A percentile compares a stretch with the other conserved stretches of the same genome.
Evolutionary conservation across 257 asterid species (phyloP).

Genomic region (Scutellaria barbata): DNA sequence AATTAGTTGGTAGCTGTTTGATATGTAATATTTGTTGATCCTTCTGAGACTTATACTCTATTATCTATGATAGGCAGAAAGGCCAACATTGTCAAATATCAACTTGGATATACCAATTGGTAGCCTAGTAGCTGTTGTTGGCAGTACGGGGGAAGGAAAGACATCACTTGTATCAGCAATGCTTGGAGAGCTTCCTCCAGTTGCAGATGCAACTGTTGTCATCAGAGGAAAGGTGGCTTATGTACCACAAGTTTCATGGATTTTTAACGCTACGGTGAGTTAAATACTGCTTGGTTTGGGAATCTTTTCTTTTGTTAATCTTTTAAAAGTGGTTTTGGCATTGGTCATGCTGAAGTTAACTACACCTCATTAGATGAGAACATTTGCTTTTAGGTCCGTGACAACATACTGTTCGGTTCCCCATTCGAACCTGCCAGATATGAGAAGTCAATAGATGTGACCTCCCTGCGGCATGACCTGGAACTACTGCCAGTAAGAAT

Average conservation of each 20-base stretch:
- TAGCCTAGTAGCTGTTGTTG: constrained; percentile 91
- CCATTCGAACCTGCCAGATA: constrained; percentile 64
- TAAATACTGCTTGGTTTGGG: constrained; percentile 19
- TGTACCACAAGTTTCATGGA: constrained; percentile 98
- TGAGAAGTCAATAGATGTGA: constrained; percentile 74
- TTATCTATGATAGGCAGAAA: constrained; percentile 62
- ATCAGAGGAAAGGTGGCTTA: constrained; percentile 92
- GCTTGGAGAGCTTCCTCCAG: constrained; percentile 95
- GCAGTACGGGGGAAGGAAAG: constrained; percentile 98
- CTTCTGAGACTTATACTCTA: constrained; percentile 12
- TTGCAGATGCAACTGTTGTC: constrained; percentile 64
- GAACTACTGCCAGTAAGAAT: constrained; percentile 79
- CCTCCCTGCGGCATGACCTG: constrained; percentile 84
- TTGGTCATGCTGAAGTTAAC: too few species aligned
- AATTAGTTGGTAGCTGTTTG: constrained; percentile 25
- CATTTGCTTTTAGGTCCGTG: constrained; percentile 69
- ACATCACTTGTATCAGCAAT: constrained; percentile 95
- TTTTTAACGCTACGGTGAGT: constrained; percentile 95
- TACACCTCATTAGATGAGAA: constrained; percentile 28
- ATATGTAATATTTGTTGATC: constrained; percentile 13
- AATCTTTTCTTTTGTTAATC: constrained; percentile 18
- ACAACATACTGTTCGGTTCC: constrained; percentile 90
- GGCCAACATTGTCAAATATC: constrained; percentile 76
- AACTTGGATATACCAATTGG: constrained; percentile 89
- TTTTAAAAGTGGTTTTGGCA: not conserved